Evolutionary conservation across 805 yeast species (phyloP).

Genomic region (Torulaspora franciscae): DNA sequence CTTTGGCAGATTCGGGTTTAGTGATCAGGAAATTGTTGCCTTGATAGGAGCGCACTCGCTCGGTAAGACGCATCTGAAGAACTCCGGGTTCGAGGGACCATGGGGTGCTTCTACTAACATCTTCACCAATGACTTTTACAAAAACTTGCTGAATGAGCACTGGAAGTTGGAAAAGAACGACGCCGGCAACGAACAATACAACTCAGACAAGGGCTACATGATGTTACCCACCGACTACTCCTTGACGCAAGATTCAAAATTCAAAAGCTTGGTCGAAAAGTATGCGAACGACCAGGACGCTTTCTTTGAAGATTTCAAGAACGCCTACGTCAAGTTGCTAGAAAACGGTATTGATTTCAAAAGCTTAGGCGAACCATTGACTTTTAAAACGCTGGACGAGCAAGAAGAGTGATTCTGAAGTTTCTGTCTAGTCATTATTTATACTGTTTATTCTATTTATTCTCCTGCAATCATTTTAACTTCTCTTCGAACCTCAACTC

Average conservation of each 20-base stretch:
- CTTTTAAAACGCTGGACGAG: constrained; percentile 65
- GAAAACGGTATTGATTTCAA: constrained; percentile 75
- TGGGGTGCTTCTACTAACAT: constrained; percentile 80
- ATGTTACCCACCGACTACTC: constrained; percentile 84
- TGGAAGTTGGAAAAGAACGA: constrained; percentile 55
- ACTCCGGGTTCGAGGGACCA: constrained; percentile 81
- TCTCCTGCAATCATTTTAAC: constrained; percentile 16
- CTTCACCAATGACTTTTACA: constrained; percentile 71
- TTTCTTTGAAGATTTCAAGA: constrained; percentile 61
- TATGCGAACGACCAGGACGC: constrained; percentile 62
- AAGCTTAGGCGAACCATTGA: constrained; percentile 38
- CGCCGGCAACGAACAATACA: constrained; percentile 56
- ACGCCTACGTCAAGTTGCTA: constrained; percentile 62
- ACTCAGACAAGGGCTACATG: constrained; percentile 65
- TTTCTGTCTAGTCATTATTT: not conserved
- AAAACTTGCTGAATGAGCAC: constrained; percentile 48
- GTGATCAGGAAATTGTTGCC: constrained; percentile 68
- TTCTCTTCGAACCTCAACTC: constrained; percentile 95
- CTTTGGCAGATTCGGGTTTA: constrained; percentile 62
- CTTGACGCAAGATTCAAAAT: constrained; percentile 55
- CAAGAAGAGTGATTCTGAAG: constrained; percentile 38
- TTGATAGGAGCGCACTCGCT: constrained; percentile 71
- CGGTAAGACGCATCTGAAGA: constrained; percentile 66
- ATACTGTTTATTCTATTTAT: not conserved
- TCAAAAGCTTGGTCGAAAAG: constrained; percentile 54